phyloP scores from a whole-genome alignment of 2,329 filamentous ascomycete species.

The Stromatinia cepivora region DNA sequence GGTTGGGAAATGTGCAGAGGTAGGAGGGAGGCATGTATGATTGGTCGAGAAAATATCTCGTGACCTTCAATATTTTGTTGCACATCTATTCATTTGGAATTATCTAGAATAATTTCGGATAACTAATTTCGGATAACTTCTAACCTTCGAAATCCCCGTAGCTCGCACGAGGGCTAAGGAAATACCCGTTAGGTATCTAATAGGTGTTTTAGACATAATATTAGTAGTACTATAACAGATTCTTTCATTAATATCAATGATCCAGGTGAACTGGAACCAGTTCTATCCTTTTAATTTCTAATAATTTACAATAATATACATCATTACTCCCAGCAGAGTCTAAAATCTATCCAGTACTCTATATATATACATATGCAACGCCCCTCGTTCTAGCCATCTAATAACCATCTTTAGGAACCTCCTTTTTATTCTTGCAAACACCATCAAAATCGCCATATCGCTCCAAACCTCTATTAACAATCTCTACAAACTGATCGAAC shows the following conservation, averaged over 20 bases:
- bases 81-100: conserved; percentile 9
- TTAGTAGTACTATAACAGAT: too few species aligned
- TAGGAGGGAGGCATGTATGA: not conserved
- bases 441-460: conserved; percentile 39
- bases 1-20: not conserved
- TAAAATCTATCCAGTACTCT: not conserved
- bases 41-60: not conserved
- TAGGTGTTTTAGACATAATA: too few species aligned
- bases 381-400: not conserved
- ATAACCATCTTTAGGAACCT: conserved; percentile 17
- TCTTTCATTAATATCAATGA: not conserved
- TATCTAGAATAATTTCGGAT: conserved; percentile 3
- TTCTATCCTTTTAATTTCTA: not conserved
- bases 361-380: not conserved
- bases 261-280: not conserved
- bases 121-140: not conserved
- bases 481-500: conserved; percentile 45
- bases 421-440: conserved; percentile 34
- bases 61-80: conserved; percentile 4
- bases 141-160: too few species aligned
- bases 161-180: not conserved
- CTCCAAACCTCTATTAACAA: conserved; percentile 46
- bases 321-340: not conserved
- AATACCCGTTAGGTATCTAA: not conserved
- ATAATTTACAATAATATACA: not conserved